These are phyloP conservation scores for Nicotiana tabacum DNA, from an alignment of 257 asterid genomes.

Conservation along the genomic window DNA sequence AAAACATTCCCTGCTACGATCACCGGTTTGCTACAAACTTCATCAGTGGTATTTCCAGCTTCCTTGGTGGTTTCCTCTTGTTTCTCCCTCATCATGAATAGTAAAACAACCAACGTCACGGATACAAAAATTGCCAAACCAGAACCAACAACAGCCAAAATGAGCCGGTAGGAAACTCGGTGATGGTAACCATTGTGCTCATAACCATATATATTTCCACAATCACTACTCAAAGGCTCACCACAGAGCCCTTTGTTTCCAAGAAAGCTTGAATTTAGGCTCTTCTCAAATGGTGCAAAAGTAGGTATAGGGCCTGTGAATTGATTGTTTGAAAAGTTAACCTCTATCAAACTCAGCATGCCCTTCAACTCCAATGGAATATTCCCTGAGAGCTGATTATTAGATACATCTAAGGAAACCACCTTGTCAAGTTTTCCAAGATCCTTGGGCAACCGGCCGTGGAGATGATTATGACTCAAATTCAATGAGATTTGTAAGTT, in stretches of 20 bases:
- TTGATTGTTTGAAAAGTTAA: constrained; percentile 78
- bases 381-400: constrained; percentile 68
- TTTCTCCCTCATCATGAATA: constrained; percentile 88
- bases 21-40: constrained; percentile 41
- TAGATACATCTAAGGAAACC: constrained; percentile 80
- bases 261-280: constrained; percentile 68
- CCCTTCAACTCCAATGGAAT: constrained; percentile 70
- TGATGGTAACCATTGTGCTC: constrained; percentile 45
- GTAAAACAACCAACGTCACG: constrained; percentile 65
- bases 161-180: constrained; percentile 71
- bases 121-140: constrained; percentile 80
- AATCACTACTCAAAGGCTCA: constrained; percentile 59
- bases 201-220: constrained; percentile 49
- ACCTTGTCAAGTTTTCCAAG: constrained; percentile 87
- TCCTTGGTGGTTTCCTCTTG: constrained; percentile 68
- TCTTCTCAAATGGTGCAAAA: constrained; percentile 78
- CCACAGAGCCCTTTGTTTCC: constrained; percentile 94
- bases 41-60: constrained; percentile 29
- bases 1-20: constrained; percentile 83
- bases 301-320: constrained; percentile 73
- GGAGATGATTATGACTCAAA: constrained; percentile 78
- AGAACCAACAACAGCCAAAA: constrained; percentile 74
- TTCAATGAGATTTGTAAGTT: constrained; percentile 83
- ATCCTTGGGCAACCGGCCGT: constrained; percentile 75
- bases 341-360: constrained; percentile 90